Evolutionary conservation across 139 green algal species (phyloP).

Genomic region (Volvox reticuliferus): DNA sequence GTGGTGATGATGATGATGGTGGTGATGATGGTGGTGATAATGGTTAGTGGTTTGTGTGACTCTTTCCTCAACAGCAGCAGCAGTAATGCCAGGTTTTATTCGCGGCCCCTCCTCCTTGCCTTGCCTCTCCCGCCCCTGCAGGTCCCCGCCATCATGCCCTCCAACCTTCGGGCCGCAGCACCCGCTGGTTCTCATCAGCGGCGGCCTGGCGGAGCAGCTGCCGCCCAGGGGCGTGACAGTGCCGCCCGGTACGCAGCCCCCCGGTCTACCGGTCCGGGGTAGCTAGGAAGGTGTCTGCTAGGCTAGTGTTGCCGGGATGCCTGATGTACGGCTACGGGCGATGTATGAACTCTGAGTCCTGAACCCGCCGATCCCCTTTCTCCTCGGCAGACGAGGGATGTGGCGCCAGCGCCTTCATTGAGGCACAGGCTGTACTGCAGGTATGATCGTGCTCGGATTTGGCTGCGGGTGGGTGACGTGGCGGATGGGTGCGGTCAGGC

Average conservation of each 20-base stretch:
- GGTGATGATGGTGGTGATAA: too few species aligned
- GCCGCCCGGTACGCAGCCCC: not conserved
- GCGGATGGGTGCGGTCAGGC: too few species aligned
- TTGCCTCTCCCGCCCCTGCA: not conserved
- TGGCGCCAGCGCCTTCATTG: not conserved
- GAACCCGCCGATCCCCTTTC: not conserved
- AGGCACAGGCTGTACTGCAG: not conserved
- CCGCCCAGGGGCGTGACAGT: slow-evolving; percentile 3
- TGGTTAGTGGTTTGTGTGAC: too few species aligned
- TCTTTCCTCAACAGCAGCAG: too few species aligned
- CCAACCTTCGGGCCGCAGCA: not conserved
- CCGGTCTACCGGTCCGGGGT: too few species aligned
- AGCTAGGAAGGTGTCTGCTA: too few species aligned
- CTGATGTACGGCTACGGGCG: too few species aligned
- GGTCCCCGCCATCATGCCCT: not conserved
- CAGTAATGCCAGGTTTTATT: not conserved
- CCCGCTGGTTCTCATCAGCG: slow-evolving; percentile 42
- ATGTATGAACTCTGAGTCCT: not conserved
- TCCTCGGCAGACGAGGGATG: not conserved
- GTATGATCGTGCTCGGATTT: not conserved
- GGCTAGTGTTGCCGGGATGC: too few species aligned
- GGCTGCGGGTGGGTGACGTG: not conserved
- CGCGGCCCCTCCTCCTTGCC: not conserved
- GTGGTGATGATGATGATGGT: too few species aligned
- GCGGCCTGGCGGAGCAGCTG: slow-evolving; percentile 44